Conservation (phyloP, 78 protist genomes). For the Isochrysis galbana region DNA sequence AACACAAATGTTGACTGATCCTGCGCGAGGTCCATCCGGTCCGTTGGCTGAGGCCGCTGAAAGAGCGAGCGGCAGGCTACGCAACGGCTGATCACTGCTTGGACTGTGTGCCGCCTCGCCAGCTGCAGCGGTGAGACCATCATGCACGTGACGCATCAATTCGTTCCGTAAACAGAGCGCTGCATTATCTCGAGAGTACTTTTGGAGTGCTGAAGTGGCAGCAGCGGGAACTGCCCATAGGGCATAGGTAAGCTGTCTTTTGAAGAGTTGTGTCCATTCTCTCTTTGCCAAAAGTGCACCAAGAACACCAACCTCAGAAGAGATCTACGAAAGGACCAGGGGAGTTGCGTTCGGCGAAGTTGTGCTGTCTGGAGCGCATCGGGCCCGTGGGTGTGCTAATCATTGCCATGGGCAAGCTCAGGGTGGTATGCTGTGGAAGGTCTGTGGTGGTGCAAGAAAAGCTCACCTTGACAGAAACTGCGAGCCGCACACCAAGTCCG, state of each 20-base stretch:
- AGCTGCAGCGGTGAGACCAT: background rate
- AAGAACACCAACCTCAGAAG: background rate
- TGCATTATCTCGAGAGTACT: background rate
- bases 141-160: background rate
- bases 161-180: background rate
- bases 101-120: background rate
- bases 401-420: too few species aligned
- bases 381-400: too few species aligned
- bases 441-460: too few species aligned
- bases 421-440: too few species aligned
- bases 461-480: background rate
- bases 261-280: background rate
- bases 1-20: background rate
- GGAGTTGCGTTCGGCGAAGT: too few species aligned
- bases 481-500: background rate
- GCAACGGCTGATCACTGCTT: background rate
- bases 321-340: too few species aligned
- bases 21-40: background rate
- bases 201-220: background rate
- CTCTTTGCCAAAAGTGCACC: background rate
- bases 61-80: background rate
- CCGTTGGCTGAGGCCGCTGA: background rate
- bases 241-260: background rate
- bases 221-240: background rate
- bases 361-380: too few species aligned